Base-by-base conservation (phyloP, 257 asterid genomes). In the Solanum piurae region DNA sequence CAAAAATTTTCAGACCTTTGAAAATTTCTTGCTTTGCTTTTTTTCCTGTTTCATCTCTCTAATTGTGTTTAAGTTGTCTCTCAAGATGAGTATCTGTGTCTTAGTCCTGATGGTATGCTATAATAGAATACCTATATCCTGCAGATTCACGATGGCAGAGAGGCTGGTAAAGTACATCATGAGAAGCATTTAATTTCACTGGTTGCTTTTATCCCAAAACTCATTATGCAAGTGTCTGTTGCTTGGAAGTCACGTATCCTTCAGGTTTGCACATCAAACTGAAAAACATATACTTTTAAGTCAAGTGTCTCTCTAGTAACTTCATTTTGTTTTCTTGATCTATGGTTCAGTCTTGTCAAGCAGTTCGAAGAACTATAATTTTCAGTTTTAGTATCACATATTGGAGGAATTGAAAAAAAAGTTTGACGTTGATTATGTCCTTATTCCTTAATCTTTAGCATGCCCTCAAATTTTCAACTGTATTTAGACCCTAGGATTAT, bases 121-220 rank as follows among this genome's bases (percentile, higher is more conserved):
- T 40, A 29, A 46, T 44, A 27, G 14, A 27, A 79, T 79, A 46
- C 27, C 68, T 27, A 46, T n/a, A 29, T 87, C 52, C 80, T 91
- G 93, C 98, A 95, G 99, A 91, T 91, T 88, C 73, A 42, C 88
- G 77, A 83, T 80, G 88, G 68, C 88, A 72, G 31, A 25, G 93
- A 90, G 84, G 88, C 93, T 8, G 91, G 93, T 87, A 93, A 91
- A 91, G 89, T 79, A 44, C 68, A 88, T 87, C 92, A 89, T 64
- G 98, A 92, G 89, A 95, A 93, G 92, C 94, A 92, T 87, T 88
- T 95, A 91, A 94, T 97, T 90, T 91, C 96, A 46, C 91, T 97
- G 49, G 88, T 97, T 84, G 88, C 96, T 21, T 93, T 89, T 93
- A 90, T 94, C 86, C 97, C 99, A 83, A 94, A 96, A 88, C 91